A percentile compares a stretch with the other conserved stretches of the same genome.
These are phyloP conservation scores for Fennellomyces sp. DNA, from an alignment of 371 early-diverging fungal genomes.

Conservation along the genomic window DNA sequence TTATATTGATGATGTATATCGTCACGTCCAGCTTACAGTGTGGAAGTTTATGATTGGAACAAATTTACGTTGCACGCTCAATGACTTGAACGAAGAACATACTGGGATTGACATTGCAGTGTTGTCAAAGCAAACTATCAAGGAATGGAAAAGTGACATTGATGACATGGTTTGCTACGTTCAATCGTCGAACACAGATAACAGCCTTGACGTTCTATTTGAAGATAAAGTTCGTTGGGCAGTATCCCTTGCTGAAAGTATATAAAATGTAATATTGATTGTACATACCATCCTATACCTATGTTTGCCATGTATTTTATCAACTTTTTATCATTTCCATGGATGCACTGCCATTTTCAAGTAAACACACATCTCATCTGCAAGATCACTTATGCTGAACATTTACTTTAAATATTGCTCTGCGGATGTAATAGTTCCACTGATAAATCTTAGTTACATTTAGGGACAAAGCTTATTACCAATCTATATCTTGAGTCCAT, in stretches of 20 bases:
- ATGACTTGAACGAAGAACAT: neutral
- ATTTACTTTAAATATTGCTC: no score
- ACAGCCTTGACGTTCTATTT: neutral
- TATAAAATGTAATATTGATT: no score
- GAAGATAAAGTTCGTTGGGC: neutral
- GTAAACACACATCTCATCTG: no score
- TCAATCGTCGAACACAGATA: neutral
- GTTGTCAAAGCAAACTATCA: no score
- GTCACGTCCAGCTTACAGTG: neutral
- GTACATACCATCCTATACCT: no score
- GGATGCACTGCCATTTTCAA: no score
- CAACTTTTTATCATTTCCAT: no score
- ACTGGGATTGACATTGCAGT: neutral
- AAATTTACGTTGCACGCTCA: neutral
- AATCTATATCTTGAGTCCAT: conserved; percentile 39
- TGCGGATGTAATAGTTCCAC: no score
- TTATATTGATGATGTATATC: neutral
- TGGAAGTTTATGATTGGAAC: neutral
- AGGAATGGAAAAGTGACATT: neutral
- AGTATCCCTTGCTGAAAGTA: neutral
- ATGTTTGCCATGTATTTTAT: no score
- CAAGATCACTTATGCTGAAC: no score
- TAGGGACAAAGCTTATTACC: no score
- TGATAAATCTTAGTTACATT: no score
- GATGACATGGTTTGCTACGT: neutral